A percentile compares a stretch with the other conserved stretches of the same genome.
Evolutionary conservation across 2,329 filamentous ascomycete genomes (phyloP).

Genomic region (Aphanocladium album): DNA sequence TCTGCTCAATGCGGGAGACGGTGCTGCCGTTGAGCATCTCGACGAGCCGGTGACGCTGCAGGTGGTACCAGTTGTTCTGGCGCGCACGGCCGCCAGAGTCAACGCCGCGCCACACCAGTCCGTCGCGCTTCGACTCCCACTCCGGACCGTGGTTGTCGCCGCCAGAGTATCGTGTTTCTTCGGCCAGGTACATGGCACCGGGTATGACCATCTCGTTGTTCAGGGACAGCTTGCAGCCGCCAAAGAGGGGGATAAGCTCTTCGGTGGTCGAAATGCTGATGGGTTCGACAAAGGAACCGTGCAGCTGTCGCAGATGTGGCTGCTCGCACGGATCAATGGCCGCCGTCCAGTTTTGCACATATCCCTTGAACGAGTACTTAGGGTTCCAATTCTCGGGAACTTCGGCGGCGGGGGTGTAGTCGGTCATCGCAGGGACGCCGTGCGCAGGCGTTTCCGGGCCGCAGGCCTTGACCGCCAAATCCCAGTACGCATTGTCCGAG

Average conservation of each 20-base stretch:
- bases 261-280: constrained; percentile 46
- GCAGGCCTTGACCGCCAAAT: constrained; percentile 52
- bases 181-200: constrained; percentile 58
- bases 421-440: constrained; percentile 28
- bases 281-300: constrained; percentile 54
- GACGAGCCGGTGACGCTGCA: constrained; percentile 67
- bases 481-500: constrained; percentile 51
- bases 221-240: constrained; percentile 56
- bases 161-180: constrained; percentile 55
- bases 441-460: constrained; percentile 48
- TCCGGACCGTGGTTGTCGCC: constrained; percentile 47
- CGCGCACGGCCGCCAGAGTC: constrained; percentile 54
- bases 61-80: constrained; percentile 58
- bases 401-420: constrained; percentile 27
- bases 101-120: constrained; percentile 59
- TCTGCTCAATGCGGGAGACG: constrained; percentile 43
- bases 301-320: constrained; percentile 44
- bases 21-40: constrained; percentile 63
- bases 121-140: constrained; percentile 54
- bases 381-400: constrained; percentile 31
- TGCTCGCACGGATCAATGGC: constrained; percentile 56
- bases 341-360: constrained; percentile 53
- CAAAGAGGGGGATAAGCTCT: constrained; percentile 55
- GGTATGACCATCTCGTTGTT: constrained; percentile 63
- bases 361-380: constrained; percentile 39